A percentile compares a stretch with the other conserved stretches of the same genome.
Evolutionary conservation across 2,329 filamentous ascomycete genomes (phyloP).

Genomic region (Lecanicillium sp.): DNA sequence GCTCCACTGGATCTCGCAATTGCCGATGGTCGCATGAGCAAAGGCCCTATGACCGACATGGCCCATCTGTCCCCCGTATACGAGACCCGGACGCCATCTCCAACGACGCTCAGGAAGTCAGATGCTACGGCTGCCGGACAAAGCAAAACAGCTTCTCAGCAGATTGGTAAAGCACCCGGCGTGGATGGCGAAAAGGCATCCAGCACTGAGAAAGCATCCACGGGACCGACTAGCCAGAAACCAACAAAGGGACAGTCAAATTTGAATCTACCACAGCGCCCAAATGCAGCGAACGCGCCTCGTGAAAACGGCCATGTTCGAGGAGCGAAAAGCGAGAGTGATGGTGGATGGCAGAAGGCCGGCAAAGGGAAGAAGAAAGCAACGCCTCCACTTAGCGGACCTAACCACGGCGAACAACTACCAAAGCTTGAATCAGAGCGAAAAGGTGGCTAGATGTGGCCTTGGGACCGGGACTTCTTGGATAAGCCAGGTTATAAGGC

Average conservation of each 20-base stretch:
- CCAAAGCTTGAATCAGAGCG: slow-evolving; percentile 43
- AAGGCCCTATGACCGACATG: slow-evolving; percentile 27
- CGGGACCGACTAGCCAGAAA: slow-evolving; percentile 7
- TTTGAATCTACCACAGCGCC: slow-evolving; percentile 13
- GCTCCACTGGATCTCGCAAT: slow-evolving; percentile 49
- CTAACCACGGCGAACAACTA: slow-evolving; percentile 4
- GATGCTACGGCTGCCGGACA: slow-evolving; percentile 23
- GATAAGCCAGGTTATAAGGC: background rate
- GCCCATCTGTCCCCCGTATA: slow-evolving; percentile 64
- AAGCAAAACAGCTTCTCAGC: slow-evolving; percentile 11
- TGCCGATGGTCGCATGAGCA: slow-evolving; percentile 30
- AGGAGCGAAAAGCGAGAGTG: slow-evolving; percentile 45
- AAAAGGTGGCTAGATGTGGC: slow-evolving; percentile 47
- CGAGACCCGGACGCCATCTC: slow-evolving; percentile 64
- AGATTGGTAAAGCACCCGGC: slow-evolving; percentile 10
- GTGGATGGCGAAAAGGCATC: slow-evolving; percentile 13
- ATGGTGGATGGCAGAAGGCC: slow-evolving; percentile 51
- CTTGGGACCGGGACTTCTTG: background rate
- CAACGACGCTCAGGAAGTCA: slow-evolving; percentile 48
- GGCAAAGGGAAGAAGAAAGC: slow-evolving; percentile 40
- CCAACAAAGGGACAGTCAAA: slow-evolving; percentile 24
- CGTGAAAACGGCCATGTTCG: slow-evolving; percentile 46
- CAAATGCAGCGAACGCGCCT: slow-evolving; percentile 7
- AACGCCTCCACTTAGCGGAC: slow-evolving; percentile 24
- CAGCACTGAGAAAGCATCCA: slow-evolving; percentile 13